These are phyloP conservation scores for Brassica incana DNA, from an alignment of 345 rosid species.

Conservation along the genomic window DNA sequence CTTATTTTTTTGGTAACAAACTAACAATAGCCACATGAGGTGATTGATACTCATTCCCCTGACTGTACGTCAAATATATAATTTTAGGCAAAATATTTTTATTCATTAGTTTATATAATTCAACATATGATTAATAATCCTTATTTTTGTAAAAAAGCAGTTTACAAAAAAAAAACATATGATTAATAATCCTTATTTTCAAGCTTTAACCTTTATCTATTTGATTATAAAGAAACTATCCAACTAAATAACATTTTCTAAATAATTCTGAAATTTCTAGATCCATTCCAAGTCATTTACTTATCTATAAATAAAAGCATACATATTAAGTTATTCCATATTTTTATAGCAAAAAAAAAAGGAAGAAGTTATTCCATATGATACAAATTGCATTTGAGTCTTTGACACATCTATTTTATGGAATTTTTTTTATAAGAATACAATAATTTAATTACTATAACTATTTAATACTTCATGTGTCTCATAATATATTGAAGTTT, in stretches of 20 bases:
- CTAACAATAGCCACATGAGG: neutral
- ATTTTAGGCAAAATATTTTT: neutral
- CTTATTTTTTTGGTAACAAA: neutral
- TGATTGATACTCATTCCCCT: neutral
- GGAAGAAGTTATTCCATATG: neutral
- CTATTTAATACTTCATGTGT: no score
- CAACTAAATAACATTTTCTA: neutral
- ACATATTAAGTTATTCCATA: neutral
- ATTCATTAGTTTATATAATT: neutral
- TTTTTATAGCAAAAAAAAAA: no score
- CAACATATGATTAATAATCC: neutral
- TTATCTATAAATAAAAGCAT: neutral
- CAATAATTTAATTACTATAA: neutral
- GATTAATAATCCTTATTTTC: neutral
- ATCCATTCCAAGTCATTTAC: neutral
- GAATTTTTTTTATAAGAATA: neutral
- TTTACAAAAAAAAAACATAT: no score
- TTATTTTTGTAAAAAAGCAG: no score
- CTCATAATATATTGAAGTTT: no score
- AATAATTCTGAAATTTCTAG: neutral
- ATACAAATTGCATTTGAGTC: neutral
- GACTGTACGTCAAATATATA: neutral
- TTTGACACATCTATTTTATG: neutral
- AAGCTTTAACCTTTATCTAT: neutral
- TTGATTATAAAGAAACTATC: neutral